phyloP scores from a whole-genome alignment of 2,329 filamentous ascomycete species.

The Botrytis aclada region DNA sequence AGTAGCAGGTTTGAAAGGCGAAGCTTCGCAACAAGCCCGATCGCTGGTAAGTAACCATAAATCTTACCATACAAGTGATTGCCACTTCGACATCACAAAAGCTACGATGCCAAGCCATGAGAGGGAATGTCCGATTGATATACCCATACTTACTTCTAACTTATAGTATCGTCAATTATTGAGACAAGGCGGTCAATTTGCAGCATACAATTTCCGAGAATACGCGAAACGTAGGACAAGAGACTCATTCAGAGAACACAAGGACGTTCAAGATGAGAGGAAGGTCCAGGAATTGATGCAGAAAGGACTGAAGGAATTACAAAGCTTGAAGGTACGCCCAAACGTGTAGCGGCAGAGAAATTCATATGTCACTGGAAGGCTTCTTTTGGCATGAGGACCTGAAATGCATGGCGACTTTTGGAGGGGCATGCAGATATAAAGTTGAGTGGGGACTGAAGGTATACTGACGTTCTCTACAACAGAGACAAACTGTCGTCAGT shows the following conservation, averaged over 20 bases:
- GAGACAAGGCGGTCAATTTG: slow-evolving; percentile 81
- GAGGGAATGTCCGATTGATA: background rate
- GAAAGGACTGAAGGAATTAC: slow-evolving; percentile 80
- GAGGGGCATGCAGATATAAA: background rate
- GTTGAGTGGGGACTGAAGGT: background rate
- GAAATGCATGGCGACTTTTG: background rate
- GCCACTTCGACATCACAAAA: slow-evolving; percentile 14
- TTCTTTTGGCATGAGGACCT: background rate
- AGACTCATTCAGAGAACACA: slow-evolving; percentile 85
- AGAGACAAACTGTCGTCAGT: slow-evolving; percentile 94
- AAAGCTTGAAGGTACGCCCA: slow-evolving; percentile 77
- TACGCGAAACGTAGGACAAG: slow-evolving; percentile 88
- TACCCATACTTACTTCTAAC: slow-evolving; percentile 18
- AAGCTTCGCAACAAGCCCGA: slow-evolving; percentile 35
- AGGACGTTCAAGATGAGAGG: slow-evolving; percentile 67
- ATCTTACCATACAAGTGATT: background rate
- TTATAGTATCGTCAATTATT: slow-evolving; percentile 87
- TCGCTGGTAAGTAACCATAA: slow-evolving; percentile 34
- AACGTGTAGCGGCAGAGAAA: background rate
- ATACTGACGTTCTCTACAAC: slow-evolving; percentile 29
- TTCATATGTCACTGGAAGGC: background rate
- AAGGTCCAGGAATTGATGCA: slow-evolving; percentile 85
- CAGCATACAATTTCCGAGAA: slow-evolving; percentile 95
- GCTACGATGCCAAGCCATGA: background rate
- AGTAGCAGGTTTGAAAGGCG: slow-evolving; percentile 30